Base-by-base conservation (phyloP, 352 stramenopile genomes). In the Aphanomyces euteiches region DNA sequence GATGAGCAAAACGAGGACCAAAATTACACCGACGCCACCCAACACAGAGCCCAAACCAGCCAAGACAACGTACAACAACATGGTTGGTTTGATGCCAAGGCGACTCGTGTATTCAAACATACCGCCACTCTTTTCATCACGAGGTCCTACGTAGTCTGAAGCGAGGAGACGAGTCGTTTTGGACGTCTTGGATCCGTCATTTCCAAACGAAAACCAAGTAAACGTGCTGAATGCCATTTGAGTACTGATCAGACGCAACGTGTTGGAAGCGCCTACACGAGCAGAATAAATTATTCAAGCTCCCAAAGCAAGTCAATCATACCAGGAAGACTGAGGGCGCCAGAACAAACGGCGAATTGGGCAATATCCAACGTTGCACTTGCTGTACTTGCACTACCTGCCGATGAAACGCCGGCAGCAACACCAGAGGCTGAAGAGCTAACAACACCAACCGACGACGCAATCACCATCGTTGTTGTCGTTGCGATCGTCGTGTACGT, bases 21-120 rank as follows among this genome's bases (percentile, higher is more conserved):
- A 91, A 0, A 92, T 72, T 47, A 76, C 76, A 10, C 92, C 67
- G 4, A 94, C 72, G 39, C 77, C 74, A 7, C 79, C 87, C 75
- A 91, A 88, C 17, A 94, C 73, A n/a, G 84, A 84, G 56, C 87
- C 78, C 34, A 94, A 81, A 66, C 84, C 85, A 7, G 86, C 86
- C 13, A 94, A 70, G 36, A 84, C 92, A 45, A 92, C 84, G 19
- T 92, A 54, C 69, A 94, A 92, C 3, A 94, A 74, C 85, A 92
- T 94, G 56, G 89, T 79, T 74, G 90, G 82, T 38, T 86, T 64
- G 58, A 94, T 88, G 40, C 85, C 80, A 3, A 92, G 69, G 41
- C 81, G 86, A 45, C 82, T 83, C 43, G 84, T 76, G 72, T 94
- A 94, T 48, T 81, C 84, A 21, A 81, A 83, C 36, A 93, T 88